Percentiles rank a stretch among this genome's conserved stretches.
Evolutionary conservation across 306 rosid genomes (phyloP).

Genomic region (Quercus rubra): DNA sequence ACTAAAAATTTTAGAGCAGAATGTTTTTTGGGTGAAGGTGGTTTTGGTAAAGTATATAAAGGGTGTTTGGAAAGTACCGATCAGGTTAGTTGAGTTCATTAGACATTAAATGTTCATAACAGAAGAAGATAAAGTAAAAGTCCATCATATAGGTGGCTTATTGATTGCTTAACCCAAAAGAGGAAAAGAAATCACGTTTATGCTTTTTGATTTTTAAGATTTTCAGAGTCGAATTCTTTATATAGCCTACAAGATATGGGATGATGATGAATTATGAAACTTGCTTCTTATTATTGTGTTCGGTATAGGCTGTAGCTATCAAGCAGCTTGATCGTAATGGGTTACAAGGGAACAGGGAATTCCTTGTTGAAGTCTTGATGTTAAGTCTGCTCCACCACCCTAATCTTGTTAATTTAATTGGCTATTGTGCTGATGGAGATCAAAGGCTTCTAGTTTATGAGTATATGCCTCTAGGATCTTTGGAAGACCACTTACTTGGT

Average conservation of each 20-base stretch:
- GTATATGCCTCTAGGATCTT: slow-evolving; percentile 85
- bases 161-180: background rate
- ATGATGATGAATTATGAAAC: slow-evolving; percentile 5
- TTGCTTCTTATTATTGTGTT: slow-evolving; percentile 23
- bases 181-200: background rate
- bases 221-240: background rate
- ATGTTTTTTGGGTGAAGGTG: slow-evolving; percentile 88
- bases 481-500: slow-evolving; percentile 94
- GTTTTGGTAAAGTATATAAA: slow-evolving; percentile 87
- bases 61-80: slow-evolving; percentile 71
- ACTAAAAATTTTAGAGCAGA: slow-evolving; percentile 82
- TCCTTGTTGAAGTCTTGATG: slow-evolving; percentile 93
- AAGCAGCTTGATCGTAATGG: slow-evolving; percentile 95
- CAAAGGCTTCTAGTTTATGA: slow-evolving; percentile 96
- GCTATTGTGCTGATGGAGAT: slow-evolving; percentile 98
- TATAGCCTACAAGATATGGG: background rate
- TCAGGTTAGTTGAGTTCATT: slow-evolving; percentile 53
- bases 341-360: slow-evolving; percentile 91
- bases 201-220: background rate
- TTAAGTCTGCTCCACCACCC: slow-evolving; percentile 90
- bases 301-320: slow-evolving; percentile 73
- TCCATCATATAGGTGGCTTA: background rate
- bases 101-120: background rate
- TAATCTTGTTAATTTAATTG: slow-evolving; percentile 86
- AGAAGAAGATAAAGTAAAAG: slow-evolving; percentile 1